Conservation (phyloP, 1,139 yeast genomes). For the Suhomyces yuchorum region DNA sequence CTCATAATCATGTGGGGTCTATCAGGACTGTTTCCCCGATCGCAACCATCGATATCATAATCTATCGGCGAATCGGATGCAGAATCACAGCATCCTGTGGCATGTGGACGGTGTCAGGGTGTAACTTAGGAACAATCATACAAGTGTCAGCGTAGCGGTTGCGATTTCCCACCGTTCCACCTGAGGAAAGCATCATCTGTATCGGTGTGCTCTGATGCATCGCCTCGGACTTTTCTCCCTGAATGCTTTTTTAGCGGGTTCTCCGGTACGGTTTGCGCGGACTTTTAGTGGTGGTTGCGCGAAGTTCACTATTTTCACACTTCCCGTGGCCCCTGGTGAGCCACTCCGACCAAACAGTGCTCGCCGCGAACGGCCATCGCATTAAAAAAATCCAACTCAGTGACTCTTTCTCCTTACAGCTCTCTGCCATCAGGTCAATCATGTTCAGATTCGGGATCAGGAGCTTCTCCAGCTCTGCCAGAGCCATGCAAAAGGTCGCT, state of each 20-base stretch:
- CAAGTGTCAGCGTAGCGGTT: too few relatives aligned
- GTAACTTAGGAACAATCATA: too few relatives aligned
- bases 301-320: not conserved
- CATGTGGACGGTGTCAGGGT: too few relatives aligned
- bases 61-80: too few relatives aligned
- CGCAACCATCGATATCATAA: not conserved
- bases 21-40: not conserved
- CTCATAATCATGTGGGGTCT: not conserved
- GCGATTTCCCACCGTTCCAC: too few relatives aligned
- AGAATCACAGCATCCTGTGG: too few relatives aligned
- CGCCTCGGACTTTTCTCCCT: conserved; percentile 4
- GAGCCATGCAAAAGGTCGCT: conserved; percentile 21
- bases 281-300: not conserved
- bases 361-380: conserved; percentile 4
- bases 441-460: conserved; percentile 12
- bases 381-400: not conserved
- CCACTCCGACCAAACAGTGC: not conserved
- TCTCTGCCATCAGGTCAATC: conserved; percentile 4
- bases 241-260: conserved; percentile 1
- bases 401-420: not conserved
- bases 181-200: too few relatives aligned
- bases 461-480: conserved; percentile 16
- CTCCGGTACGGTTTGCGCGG: conserved; percentile 5
- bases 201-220: not conserved
- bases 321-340: not conserved